Evolutionary conservation across 768 basidiomycete genomes (phyloP).

Genomic region (Suillus plorans): DNA sequence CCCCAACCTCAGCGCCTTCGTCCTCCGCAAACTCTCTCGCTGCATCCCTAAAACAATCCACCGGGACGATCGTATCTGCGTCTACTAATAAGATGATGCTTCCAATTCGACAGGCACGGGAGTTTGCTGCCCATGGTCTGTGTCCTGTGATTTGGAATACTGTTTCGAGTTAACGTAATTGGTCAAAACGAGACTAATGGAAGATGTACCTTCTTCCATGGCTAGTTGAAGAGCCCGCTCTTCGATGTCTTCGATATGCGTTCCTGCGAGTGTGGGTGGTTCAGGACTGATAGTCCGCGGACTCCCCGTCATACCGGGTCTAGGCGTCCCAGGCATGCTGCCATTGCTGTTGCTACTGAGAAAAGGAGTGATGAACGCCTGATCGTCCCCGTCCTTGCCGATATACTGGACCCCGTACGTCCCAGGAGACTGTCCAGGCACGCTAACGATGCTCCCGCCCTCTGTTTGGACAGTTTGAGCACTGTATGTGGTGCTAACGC

Average conservation of each 20-base stretch:
- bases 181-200: not conserved
- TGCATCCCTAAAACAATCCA: slow-evolving; percentile 89
- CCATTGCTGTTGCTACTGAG: slow-evolving; percentile 5
- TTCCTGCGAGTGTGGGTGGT: slow-evolving; percentile 13
- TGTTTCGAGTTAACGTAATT: slow-evolving; percentile 22
- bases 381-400: slow-evolving; percentile 63
- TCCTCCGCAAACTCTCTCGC: slow-evolving; percentile 83
- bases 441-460: not conserved
- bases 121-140: slow-evolving; percentile 77
- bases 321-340: slow-evolving; percentile 15
- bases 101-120: slow-evolving; percentile 71
- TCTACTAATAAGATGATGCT: slow-evolving; percentile 82
- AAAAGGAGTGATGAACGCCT: slow-evolving; percentile 29
- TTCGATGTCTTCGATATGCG: slow-evolving; percentile 40
- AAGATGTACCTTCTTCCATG: slow-evolving; percentile 47
- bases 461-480: slow-evolving; percentile 14
- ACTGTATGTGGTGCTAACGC: slow-evolving; percentile 24
- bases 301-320: slow-evolving; percentile 18
- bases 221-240: slow-evolving; percentile 50
- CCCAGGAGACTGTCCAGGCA: slow-evolving; percentile 30
- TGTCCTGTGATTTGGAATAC: slow-evolving; percentile 53
- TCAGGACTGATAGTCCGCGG: slow-evolving; percentile 1
- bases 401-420: slow-evolving; percentile 68
- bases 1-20: slow-evolving; percentile 59
- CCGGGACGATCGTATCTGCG: slow-evolving; percentile 86